Base-by-base conservation (phyloP, 805 yeast species). In the Pichia membranifaciens region DNA sequence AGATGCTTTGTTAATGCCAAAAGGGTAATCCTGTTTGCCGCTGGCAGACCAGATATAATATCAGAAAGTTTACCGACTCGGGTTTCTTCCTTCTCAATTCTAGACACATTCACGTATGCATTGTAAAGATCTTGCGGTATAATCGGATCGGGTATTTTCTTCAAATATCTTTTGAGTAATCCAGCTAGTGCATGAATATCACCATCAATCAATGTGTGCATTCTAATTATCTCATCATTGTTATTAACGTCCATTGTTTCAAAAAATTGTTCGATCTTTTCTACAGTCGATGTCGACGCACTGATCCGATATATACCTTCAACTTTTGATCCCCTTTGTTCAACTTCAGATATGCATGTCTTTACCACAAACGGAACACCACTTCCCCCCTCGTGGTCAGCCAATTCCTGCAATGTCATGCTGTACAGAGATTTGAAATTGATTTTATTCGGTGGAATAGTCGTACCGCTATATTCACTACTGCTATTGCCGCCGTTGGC, bases 251-350 rank as follows among this genome's bases (percentile, higher is more conserved):
- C 62, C 36, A 54, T 47, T 9, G 58, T 51, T n/a, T 61, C 65
- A 51, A 66, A 77, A 57, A 51, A 60, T 46, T 50, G 51, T 44
- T 67, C 72, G 17, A 67, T 50, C 45, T 59, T 64, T 38, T 75
- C 78, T 46, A 82, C 75, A 42, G 84, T 83, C 8, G 87, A 75
- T 52, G 81, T 75, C 5, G 87, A 85, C 1, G 96, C 99, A 40
- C 95, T 84, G 54, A 90, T 83, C 54, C 99, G 73, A 68, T 93
- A 93, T 32, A 93, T 75, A 8, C 99, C 99, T 65, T 90, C 98
- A 51, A 73, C 68, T 35, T 75, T 79, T 54, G 90, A 65, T 4
- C 96, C 96, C 49, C 87, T 71, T 6, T 61, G 60, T 66, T 91
- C 96, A 45, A 93, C 88, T 56, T 84, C 93, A 21, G 72, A 69